phyloP scores from a whole-genome alignment of 257 asterid genomes.

The Petunia secreta region DNA sequence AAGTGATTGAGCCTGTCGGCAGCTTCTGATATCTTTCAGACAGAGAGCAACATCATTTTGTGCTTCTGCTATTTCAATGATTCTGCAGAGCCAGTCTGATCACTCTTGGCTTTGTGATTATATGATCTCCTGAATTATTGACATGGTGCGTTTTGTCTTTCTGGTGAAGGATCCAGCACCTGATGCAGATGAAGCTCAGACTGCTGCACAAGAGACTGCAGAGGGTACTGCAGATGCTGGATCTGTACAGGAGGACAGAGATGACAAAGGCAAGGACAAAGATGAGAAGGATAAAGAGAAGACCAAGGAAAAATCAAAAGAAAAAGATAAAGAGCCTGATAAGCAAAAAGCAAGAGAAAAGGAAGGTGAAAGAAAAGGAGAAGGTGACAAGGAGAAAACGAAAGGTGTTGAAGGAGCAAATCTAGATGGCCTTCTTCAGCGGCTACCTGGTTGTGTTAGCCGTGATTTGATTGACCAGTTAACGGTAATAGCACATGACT shows the following conservation, averaged over 20 bases:
- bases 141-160: constrained; percentile 27
- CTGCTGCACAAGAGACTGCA: constrained; percentile 50
- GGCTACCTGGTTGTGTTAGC: constrained; percentile 96
- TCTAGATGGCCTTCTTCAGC: constrained; percentile 86
- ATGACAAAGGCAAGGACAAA: constrained; percentile 51
- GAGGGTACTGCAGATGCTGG: constrained; percentile 68
- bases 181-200: constrained; percentile 68
- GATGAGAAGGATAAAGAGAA: constrained; percentile 53
- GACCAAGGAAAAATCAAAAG: constrained; percentile 60
- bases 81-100: constrained; percentile 17
- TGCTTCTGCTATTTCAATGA: constrained; percentile 17
- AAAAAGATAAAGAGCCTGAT: constrained; percentile 51
- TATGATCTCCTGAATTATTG: constrained; percentile 25
- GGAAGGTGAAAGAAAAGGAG: constrained; percentile 81
- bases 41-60: constrained; percentile 3
- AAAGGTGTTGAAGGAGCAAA: constrained; percentile 92
- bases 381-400: constrained; percentile 82
- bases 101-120: background rate
- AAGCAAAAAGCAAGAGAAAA: constrained; percentile 84
- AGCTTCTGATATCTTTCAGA: background rate
- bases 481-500: constrained; percentile 58
- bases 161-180: constrained; percentile 62
- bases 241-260: constrained; percentile 58
- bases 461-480: constrained; percentile 98
- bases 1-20: background rate